Conservation (phyloP, 2,329 filamentous ascomycete species). For the Elsinoe australis region DNA sequence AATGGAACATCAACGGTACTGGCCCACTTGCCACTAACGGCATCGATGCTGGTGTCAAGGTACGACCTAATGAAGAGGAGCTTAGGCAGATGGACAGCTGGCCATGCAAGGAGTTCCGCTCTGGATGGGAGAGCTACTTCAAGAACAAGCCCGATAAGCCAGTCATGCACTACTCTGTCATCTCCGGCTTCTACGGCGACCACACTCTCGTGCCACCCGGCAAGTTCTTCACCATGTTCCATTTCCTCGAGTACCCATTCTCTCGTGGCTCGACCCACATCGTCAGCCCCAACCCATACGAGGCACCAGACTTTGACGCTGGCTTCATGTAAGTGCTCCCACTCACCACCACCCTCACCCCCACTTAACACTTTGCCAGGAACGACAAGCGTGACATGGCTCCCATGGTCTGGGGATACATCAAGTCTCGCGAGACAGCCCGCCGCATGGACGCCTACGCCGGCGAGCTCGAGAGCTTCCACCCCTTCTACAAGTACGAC, state of each 20-base stretch:
- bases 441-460: constrained; percentile 70
- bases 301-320: constrained; percentile 40
- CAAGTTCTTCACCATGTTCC: constrained; percentile 79
- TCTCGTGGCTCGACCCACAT: constrained; percentile 66
- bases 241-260: constrained; percentile 72
- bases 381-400: constrained; percentile 79
- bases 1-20: constrained; percentile 73
- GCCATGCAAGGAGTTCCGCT: constrained; percentile 66
- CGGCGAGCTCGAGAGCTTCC: constrained; percentile 59
- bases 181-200: constrained; percentile 49
- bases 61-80: constrained; percentile 62
- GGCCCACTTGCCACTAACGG: constrained; percentile 70
- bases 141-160: constrained; percentile 79
- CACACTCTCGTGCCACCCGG: constrained; percentile 54
- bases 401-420: constrained; percentile 57
- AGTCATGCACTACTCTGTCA: constrained; percentile 77
- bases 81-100: constrained; percentile 61
- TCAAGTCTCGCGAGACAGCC: constrained; percentile 73
- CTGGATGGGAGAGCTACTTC: constrained; percentile 75
- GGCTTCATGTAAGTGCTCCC: constrained; percentile 50
- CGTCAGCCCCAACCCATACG: constrained; percentile 63
- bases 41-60: constrained; percentile 73
- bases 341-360: not conserved
- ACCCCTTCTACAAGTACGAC: constrained; percentile 66
- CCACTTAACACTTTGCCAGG: constrained; percentile 49